Conservation (phyloP, 2,329 filamentous ascomycete species). For the Xylaria sp. region DNA sequence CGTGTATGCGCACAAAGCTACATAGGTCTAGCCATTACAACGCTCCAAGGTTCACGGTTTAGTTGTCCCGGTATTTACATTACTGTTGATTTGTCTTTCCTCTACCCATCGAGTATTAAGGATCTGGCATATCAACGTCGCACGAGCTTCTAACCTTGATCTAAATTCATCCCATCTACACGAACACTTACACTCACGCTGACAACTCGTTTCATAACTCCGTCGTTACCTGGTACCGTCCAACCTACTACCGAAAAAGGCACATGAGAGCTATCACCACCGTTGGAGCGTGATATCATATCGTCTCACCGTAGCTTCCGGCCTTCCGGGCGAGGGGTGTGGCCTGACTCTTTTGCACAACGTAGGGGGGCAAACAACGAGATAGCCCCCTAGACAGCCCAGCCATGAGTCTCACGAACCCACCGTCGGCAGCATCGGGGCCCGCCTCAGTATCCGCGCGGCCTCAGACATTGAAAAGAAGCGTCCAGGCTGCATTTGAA, state of each 20-base stretch:
- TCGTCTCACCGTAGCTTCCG: constrained; percentile 25
- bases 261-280: neutral
- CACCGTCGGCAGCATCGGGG: constrained; percentile 61
- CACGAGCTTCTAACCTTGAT: too few relatives aligned
- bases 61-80: too few relatives aligned
- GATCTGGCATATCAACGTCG: neutral
- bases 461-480: constrained; percentile 65
- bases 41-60: too few relatives aligned
- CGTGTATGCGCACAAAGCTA: too few relatives aligned
- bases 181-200: neutral
- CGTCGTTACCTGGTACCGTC: neutral
- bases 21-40: too few relatives aligned
- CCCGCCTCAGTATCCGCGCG: constrained; percentile 59
- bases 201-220: neutral
- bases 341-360: constrained; percentile 18
- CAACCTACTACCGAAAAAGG: neutral
- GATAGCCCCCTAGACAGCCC: constrained; percentile 11
- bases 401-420: constrained; percentile 66
- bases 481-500: constrained; percentile 70
- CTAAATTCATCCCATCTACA: too few relatives aligned
- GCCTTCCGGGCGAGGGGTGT: constrained; percentile 13
- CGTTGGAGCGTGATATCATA: neutral
- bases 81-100: too few relatives aligned
- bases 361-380: constrained; percentile 7
- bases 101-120: neutral